Conservation (phyloP, 2,329 filamentous ascomycete species). For the Ploettnerulaceae sp. region DNA sequence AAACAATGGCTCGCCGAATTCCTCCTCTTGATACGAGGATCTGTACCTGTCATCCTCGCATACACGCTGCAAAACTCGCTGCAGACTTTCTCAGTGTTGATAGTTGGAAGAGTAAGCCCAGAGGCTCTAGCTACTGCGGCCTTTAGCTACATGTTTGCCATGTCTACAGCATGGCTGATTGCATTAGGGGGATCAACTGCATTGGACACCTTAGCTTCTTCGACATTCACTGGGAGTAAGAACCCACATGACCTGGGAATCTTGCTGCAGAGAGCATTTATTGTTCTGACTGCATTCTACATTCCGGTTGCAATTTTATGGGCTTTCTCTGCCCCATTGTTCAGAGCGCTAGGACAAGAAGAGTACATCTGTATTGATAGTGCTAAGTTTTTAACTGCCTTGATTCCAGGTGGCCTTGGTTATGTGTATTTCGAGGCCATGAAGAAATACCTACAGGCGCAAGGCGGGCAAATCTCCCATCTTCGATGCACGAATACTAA, state of each 20-base stretch:
- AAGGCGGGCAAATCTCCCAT: slow-evolving; percentile 57
- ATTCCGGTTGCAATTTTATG: slow-evolving; percentile 67
- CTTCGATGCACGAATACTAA: slow-evolving; percentile 41
- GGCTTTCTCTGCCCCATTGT: slow-evolving; percentile 69
- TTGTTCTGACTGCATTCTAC: slow-evolving; percentile 70
- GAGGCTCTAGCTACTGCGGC: slow-evolving; percentile 77
- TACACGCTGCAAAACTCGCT: slow-evolving; percentile 83
- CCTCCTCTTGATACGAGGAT: slow-evolving; percentile 61
- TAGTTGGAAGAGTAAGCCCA: slow-evolving; percentile 74
- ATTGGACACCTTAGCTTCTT: slow-evolving; percentile 78
- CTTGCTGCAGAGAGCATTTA: slow-evolving; percentile 69
- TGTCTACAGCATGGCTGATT: slow-evolving; percentile 83
- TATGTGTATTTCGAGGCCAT: slow-evolving; percentile 85
- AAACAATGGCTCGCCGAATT: slow-evolving; percentile 52
- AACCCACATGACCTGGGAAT: slow-evolving; percentile 76
- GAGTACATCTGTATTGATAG: slow-evolving; percentile 71
- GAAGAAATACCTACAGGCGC: slow-evolving; percentile 85
- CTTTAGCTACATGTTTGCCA: slow-evolving; percentile 91
- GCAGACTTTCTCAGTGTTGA: slow-evolving; percentile 75
- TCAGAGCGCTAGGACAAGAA: slow-evolving; percentile 70
- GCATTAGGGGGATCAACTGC: slow-evolving; percentile 82
- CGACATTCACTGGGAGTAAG: slow-evolving; percentile 73
- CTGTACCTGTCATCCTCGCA: slow-evolving; percentile 74
- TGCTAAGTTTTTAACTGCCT: slow-evolving; percentile 63
- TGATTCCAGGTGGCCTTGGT: slow-evolving; percentile 77